Conservation (phyloP, 805 yeast genomes). For the Kockiozyma suomiensis region DNA sequence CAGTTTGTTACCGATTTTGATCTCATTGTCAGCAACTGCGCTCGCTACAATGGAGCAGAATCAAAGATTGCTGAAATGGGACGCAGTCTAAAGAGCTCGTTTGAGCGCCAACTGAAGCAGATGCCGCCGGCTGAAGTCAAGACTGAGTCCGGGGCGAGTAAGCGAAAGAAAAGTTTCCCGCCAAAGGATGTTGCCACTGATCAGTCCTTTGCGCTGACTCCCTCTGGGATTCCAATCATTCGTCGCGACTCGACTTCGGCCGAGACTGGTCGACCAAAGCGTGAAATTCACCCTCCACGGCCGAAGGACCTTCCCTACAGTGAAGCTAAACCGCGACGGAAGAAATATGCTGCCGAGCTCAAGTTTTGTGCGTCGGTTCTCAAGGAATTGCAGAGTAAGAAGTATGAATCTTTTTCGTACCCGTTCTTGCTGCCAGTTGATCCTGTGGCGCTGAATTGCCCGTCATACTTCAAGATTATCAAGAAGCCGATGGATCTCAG, state of each 20-base stretch:
- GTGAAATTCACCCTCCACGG: slow-evolving; percentile 95
- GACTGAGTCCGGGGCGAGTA: slow-evolving; percentile 32
- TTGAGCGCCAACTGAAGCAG: slow-evolving; percentile 88
- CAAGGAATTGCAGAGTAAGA: slow-evolving; percentile 80
- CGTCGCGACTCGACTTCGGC: slow-evolving; percentile 67
- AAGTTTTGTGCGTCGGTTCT: slow-evolving; percentile 80
- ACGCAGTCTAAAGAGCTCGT: slow-evolving; percentile 82
- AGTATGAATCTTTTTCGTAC: slow-evolving; percentile 79
- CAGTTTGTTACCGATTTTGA: slow-evolving; percentile 68
- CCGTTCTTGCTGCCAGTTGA: slow-evolving; percentile 95
- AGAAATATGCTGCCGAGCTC: slow-evolving; percentile 87
- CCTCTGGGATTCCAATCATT: slow-evolving; percentile 60
- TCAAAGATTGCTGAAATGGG: slow-evolving; percentile 91
- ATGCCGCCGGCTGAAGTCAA: slow-evolving; percentile 63
- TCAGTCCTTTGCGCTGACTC: slow-evolving; percentile 42
- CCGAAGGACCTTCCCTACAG: slow-evolving; percentile 86
- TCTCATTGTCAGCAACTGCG: slow-evolving; percentile 81
- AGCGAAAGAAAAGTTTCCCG: slow-evolving; percentile 36
- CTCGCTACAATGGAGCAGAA: slow-evolving; percentile 79
- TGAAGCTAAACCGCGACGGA: slow-evolving; percentile 86
- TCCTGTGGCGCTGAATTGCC: slow-evolving; percentile 90
- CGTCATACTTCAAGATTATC: slow-evolving; percentile 82
- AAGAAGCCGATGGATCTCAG: slow-evolving; percentile 95
- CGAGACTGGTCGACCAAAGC: slow-evolving; percentile 72
- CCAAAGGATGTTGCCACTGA: slow-evolving; percentile 30